Base-by-base conservation (phyloP, 306 rosid genomes). In the Medicago lupulina region DNA sequence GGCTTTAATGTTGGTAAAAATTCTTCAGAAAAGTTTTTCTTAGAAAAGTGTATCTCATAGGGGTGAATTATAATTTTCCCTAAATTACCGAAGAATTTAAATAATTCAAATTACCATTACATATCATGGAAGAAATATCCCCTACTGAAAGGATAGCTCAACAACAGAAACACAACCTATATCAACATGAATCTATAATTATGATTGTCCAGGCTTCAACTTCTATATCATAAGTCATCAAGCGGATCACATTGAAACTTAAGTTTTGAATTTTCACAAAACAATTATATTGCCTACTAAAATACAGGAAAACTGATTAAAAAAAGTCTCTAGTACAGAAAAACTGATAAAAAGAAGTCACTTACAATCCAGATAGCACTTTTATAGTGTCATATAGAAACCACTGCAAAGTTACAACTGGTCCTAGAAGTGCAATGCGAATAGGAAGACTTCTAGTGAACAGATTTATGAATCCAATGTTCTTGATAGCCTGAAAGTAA, bases 371-470 rank as follows among this genome's bases (percentile, higher is more conserved):
- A 67, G 86, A 79, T 28, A 88, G 73, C 59, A 88, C 85, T 81
- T 90, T 88, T 59, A 86, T 88, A 85, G 85, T 71, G 88, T 90
- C 96, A 53, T 90, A 90, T 76, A 88, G 84, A 82, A 90, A 88
- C 96, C 96, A 90, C 74, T 90, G 91, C 89, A 86, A 54, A 19
- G 96, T 86, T 70, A 90, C 81, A 80, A 76, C 86, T 58, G 92
- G 96, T 28, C 96, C 96, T 49, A 90, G 83, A 69, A 90, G 79
- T 9, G 87, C 65, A 25, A 90, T 79, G 54, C 96, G 82, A 81
- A 90, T 81, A 3, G 91, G 92, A 60, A 90, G 92, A 60, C 96
- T 90, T 81, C 92, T 80, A n/a, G 91, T 86, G 76, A 90, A 83
- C 57, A 90, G 76, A 82, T 88, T 88, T 41, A 55, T 28, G 41